These are phyloP conservation scores for Chaetomium sp. DNA, from an alignment of 2,329 filamentous ascomycete genomes.

Conservation along the genomic window DNA sequence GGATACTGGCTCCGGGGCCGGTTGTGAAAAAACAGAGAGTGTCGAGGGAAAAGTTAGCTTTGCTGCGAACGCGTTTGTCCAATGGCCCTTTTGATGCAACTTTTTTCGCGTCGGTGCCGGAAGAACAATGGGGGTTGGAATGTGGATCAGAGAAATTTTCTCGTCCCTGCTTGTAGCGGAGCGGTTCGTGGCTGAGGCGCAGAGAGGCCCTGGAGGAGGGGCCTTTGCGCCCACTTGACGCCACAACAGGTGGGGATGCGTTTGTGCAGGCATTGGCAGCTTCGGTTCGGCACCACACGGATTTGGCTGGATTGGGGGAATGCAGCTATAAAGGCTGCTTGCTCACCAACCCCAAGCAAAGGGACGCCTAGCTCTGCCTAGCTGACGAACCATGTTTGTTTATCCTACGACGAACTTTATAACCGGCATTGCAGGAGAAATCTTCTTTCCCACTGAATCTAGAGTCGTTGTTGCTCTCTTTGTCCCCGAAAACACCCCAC, in stretches of 20 bases:
- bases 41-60: not conserved
- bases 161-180: not conserved
- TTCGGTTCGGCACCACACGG: constrained; percentile 10
- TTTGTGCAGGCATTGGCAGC: constrained; percentile 2
- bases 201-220: constrained; percentile 3
- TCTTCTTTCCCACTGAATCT: not conserved
- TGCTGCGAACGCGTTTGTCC: not conserved
- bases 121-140: constrained; percentile 10
- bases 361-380: constrained; percentile 14
- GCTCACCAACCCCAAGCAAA: constrained; percentile 19
- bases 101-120: constrained; percentile 13
- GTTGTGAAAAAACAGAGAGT: not conserved
- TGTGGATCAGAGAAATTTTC: constrained; percentile 4
- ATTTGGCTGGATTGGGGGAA: constrained; percentile 1
- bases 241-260: constrained; percentile 9
- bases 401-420: constrained; percentile 9
- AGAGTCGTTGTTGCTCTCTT: not conserved
- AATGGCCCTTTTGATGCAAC: not conserved
- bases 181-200: constrained; percentile 7
- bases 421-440: not conserved
- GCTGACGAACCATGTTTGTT: constrained; percentile 15
- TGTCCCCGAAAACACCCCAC: not conserved
- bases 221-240: not conserved
- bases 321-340: constrained; percentile 20
- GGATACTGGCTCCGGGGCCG: no score